Evolutionary conservation across 805 yeast genomes (phyloP).

Genomic region (Cyberlindnera sargentensis): DNA sequence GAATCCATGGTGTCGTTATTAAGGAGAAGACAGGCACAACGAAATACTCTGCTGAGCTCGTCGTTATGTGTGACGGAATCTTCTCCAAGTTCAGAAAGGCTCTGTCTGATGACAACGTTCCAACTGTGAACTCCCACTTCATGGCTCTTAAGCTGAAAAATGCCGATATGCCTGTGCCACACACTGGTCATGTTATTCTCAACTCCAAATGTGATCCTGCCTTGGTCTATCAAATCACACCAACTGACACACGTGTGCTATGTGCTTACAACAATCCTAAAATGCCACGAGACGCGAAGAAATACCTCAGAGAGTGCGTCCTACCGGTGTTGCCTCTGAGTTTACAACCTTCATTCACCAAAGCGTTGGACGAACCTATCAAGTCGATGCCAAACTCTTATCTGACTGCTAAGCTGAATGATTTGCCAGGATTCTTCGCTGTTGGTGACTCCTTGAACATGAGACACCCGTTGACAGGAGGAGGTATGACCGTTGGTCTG

Average conservation of each 20-base stretch:
- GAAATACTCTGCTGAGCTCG: conserved; percentile 51
- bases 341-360: conserved; percentile 58
- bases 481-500: conserved; percentile 98
- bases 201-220: conserved; percentile 80
- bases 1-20: conserved; percentile 72
- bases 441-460: conserved; percentile 93
- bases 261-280: conserved; percentile 76
- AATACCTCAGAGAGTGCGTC: conserved; percentile 55
- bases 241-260: conserved; percentile 76
- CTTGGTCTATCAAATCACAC: conserved; percentile 79
- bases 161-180: conserved; percentile 65
- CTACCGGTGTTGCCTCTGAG: conserved; percentile 60
- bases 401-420: conserved; percentile 69
- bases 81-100: conserved; percentile 86
- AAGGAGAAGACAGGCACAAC: conserved; percentile 37
- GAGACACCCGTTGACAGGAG: conserved; percentile 98
- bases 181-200: conserved; percentile 85
- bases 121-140: conserved; percentile 74
- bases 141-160: conserved; percentile 73
- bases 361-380: conserved; percentile 56
- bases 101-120: conserved; percentile 51
- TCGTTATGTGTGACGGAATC: conserved; percentile 87
- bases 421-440: conserved; percentile 67
- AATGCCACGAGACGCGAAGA: conserved; percentile 63
- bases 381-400: conserved; percentile 93